Conservation (phyloP, 2,329 filamentous ascomycete species). For the Metarhizium guizhouense region DNA sequence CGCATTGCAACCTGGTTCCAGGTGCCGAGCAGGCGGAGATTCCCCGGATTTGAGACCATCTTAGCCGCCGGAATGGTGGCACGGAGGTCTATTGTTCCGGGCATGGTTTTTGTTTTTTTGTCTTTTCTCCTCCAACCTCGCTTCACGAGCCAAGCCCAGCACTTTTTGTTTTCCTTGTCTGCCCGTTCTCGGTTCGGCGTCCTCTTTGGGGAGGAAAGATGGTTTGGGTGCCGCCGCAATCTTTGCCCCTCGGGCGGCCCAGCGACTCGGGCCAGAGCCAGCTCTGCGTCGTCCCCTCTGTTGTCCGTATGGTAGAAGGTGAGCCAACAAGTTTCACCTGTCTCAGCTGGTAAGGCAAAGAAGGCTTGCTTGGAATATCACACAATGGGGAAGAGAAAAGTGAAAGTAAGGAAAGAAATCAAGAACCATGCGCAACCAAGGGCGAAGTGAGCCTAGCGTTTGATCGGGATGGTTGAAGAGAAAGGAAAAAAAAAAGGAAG, state of each 20-base stretch:
- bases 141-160: background rate
- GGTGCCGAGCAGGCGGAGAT: slow-evolving; percentile 1
- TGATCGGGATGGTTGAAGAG: no score
- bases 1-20: slow-evolving; percentile 12
- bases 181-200: background rate
- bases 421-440: no score
- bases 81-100: background rate
- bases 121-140: background rate
- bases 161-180: background rate
- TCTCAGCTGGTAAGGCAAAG: background rate
- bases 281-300: background rate
- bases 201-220: background rate
- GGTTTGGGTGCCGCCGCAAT: background rate
- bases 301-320: background rate
- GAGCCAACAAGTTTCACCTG: background rate
- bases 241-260: background rate
- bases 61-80: background rate
- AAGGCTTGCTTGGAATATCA: background rate
- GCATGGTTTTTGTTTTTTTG: background rate
- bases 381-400: no score
- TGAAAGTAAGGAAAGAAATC: no score
- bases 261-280: background rate
- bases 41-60: background rate
- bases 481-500: no score
- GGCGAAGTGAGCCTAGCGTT: no score